These are phyloP conservation scores for Jasminum sambac DNA, from an alignment of 257 asterid species.

Conservation along the genomic window DNA sequence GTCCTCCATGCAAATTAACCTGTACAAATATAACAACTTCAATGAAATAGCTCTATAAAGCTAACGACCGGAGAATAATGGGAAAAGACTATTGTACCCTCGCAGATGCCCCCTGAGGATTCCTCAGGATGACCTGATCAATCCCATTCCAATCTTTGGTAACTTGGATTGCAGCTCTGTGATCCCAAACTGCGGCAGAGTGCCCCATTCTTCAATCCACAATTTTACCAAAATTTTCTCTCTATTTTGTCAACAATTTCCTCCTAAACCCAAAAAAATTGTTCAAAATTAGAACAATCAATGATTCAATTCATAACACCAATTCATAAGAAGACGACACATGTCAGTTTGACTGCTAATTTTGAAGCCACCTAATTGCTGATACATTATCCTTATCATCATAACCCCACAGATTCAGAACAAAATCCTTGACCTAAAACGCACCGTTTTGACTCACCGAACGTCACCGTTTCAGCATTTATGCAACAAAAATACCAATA, in stretches of 20 bases:
- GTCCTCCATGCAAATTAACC: constrained; percentile 94
- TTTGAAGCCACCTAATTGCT: not conserved
- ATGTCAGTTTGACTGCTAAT: not conserved
- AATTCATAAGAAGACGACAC: not conserved
- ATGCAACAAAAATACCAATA: not conserved
- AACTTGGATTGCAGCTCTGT: constrained; percentile 57
- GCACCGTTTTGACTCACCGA: not conserved
- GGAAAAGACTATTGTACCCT: constrained; percentile 50
- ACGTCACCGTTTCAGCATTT: constrained; percentile 8
- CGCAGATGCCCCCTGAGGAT: constrained; percentile 79
- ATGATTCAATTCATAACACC: not conserved
- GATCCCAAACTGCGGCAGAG: constrained; percentile 77
- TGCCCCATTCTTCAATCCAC: constrained; percentile 68
- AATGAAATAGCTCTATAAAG: constrained; percentile 14
- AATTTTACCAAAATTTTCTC: constrained; percentile 5
- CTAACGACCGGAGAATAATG: constrained; percentile 15
- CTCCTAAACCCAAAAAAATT: constrained; percentile 17
- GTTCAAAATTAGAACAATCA: not conserved
- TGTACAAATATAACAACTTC: constrained; percentile 28
- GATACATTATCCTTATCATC: not conserved
- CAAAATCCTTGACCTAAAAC: not conserved
- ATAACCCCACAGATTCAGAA: not conserved
- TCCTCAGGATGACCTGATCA: constrained; percentile 79
- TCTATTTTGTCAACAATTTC: constrained; percentile 10
- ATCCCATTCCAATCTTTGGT: constrained; percentile 89